Conservation (phyloP, 345 rosid genomes). For the Clausena lansium region DNA sequence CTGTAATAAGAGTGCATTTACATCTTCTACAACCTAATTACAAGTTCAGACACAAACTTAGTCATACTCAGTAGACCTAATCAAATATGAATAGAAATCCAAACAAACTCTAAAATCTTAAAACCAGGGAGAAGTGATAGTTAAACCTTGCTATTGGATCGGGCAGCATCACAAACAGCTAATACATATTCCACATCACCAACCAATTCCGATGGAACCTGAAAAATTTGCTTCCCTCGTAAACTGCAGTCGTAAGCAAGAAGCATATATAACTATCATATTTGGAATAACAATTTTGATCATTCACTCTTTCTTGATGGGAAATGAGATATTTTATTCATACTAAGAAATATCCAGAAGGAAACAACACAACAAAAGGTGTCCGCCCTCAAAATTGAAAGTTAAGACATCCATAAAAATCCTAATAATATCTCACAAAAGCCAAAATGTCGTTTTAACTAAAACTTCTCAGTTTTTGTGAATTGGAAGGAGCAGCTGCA, state of each 20-base stretch:
- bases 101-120: conserved; percentile 8
- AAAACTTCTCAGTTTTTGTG: neutral
- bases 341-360: neutral
- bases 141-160: conserved; percentile 61
- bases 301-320: neutral
- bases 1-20: conserved; percentile 60
- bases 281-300: neutral
- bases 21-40: conserved; percentile 81
- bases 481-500: neutral
- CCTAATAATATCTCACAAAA: neutral
- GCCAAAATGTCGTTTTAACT: neutral
- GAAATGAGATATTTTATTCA: neutral
- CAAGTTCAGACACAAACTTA: conserved; percentile 12
- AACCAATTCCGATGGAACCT: conserved; percentile 62
- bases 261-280: conserved; percentile 22
- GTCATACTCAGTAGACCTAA: conserved; percentile 12
- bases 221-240: conserved; percentile 78
- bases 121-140: conserved; percentile 14
- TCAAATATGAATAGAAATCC: no score
- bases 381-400: neutral
- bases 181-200: conserved; percentile 72
- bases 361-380: neutral
- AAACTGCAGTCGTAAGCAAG: conserved; percentile 44
- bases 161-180: conserved; percentile 68
- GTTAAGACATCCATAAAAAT: neutral